phyloP scores from a whole-genome alignment of 108 stramenopile genomes.

The Cyclotella distinguenda region DNA sequence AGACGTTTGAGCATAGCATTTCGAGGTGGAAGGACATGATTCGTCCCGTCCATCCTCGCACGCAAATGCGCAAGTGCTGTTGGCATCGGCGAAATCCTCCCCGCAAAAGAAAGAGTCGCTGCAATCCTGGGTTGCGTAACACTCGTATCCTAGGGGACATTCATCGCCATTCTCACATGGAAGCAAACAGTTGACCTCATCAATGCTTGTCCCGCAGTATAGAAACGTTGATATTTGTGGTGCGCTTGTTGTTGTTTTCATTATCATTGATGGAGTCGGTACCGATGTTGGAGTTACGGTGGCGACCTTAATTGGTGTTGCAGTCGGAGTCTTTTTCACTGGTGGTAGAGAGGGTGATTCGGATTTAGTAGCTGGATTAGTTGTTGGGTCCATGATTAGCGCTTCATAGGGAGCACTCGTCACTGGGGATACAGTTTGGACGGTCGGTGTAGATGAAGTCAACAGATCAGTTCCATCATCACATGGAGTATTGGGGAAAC shows the following conservation, averaged over 20 bases:
- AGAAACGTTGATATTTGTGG: conserved; percentile 40
- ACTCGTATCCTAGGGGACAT: conserved; percentile 39
- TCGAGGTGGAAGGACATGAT: conserved; percentile 26
- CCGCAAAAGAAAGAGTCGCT: conserved; percentile 44
- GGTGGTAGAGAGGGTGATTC: conserved; percentile 2
- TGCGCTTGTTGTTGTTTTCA: conserved; percentile 16
- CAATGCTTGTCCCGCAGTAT: conserved; percentile 40
- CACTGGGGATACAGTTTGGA: neutral
- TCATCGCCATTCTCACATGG: conserved; percentile 39
- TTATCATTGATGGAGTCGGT: conserved; percentile 67
- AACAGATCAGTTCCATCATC: neutral
- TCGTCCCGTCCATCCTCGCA: conserved; percentile 39
- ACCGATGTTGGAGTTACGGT: conserved; percentile 49
- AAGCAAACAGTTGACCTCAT: conserved; percentile 37
- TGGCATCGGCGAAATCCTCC: conserved; percentile 32
- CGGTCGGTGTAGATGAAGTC: too few species aligned
- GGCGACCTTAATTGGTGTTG: conserved; percentile 11
- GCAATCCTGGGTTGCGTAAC: conserved; percentile 44
- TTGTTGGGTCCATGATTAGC: neutral
- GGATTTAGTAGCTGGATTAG: neutral
- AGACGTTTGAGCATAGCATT: conserved; percentile 45
- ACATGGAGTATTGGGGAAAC: conserved; percentile 54
- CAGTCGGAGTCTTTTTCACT: neutral
- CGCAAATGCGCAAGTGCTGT: conserved; percentile 30
- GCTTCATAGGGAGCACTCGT: neutral